phyloP scores from a whole-genome alignment of 192 early-diverging fungal genomes.

The Funneliformis geosporum region DNA sequence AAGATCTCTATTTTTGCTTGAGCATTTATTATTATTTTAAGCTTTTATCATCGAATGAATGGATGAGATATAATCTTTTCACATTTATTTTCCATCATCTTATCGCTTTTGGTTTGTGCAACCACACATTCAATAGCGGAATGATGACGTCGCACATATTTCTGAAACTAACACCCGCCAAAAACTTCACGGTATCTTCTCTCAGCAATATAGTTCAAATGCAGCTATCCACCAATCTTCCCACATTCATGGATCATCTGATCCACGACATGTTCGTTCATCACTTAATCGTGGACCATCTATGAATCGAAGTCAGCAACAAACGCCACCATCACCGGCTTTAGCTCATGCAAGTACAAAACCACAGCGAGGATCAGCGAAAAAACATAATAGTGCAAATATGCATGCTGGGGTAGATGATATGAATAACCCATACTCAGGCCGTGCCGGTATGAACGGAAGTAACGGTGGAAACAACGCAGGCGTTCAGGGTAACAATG shows the following conservation, averaged over 20 bases:
- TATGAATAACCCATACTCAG: slow-evolving; percentile 21
- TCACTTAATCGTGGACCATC: slow-evolving; percentile 29
- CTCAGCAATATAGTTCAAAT: slow-evolving; percentile 35
- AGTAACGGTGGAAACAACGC: slow-evolving; percentile 25
- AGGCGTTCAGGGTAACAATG: slow-evolving; percentile 24
- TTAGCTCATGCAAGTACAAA: slow-evolving; percentile 6
- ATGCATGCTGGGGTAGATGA: slow-evolving; percentile 25
- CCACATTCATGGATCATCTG: slow-evolving; percentile 27
- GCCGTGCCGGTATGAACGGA: slow-evolving; percentile 26
- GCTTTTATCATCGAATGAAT: not conserved
- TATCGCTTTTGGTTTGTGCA: slow-evolving; percentile 28
- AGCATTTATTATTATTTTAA: not conserved
- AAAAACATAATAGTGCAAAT: slow-evolving; percentile 21
- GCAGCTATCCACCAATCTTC: slow-evolving; percentile 28
- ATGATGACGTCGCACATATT: slow-evolving; percentile 27
- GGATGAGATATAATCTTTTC: not conserved
- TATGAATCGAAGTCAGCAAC: slow-evolving; percentile 25
- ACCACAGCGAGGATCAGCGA: not conserved
- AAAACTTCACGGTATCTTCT: slow-evolving; percentile 28
- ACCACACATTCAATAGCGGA: slow-evolving; percentile 24
- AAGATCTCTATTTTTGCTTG: not conserved
- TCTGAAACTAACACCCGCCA: slow-evolving; percentile 31
- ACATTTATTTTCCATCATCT: not conserved
- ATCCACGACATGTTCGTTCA: slow-evolving; percentile 28
- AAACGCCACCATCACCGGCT: slow-evolving; percentile 13